Conservation (phyloP, 2,329 filamentous ascomycete genomes). For the Aspergillus fumigatus region DNA sequence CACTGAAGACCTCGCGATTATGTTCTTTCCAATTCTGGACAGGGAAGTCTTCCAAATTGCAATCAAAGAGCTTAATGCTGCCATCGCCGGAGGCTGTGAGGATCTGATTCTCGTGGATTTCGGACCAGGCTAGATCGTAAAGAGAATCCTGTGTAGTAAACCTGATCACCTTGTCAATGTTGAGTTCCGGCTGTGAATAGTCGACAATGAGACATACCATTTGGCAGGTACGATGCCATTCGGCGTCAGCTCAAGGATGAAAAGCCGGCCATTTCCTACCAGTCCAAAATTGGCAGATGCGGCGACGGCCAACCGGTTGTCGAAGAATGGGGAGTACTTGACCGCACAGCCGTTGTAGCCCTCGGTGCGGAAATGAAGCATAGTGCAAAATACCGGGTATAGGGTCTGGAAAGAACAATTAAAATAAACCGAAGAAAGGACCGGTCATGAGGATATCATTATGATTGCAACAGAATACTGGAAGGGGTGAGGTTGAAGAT, state of each 20-base stretch:
- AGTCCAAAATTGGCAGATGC: conserved; percentile 94
- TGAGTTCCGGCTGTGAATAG: neutral
- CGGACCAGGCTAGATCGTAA: conserved; percentile 92
- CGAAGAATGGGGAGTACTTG: conserved; percentile 98
- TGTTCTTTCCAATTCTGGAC: conserved; percentile 92
- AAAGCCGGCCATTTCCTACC: conserved; percentile 90
- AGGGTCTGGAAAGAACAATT: conserved; percentile 7
- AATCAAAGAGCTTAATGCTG: conserved; percentile 89
- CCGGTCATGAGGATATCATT: conserved; percentile 1
- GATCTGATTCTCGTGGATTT: conserved; percentile 92
- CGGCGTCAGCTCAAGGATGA: conserved; percentile 74
- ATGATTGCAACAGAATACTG: neutral
- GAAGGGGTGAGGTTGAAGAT: conserved; percentile 13
- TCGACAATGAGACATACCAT: conserved; percentile 48
- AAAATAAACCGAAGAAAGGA: conserved; percentile 3
- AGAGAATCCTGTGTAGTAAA: conserved; percentile 97
- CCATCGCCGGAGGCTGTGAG: conserved; percentile 88
- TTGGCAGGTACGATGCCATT: conserved; percentile 81
- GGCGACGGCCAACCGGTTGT: conserved; percentile 86
- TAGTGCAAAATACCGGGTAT: conserved; percentile 37
- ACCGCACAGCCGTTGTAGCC: conserved; percentile 96
- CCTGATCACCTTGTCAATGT: conserved; percentile 40
- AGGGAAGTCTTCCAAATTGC: conserved; percentile 74
- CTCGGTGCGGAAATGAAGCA: conserved; percentile 91
- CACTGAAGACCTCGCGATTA: conserved; percentile 85